A percentile compares a stretch with the other conserved stretches of the same genome.
Conservation (phyloP, 2,329 filamentous ascomycete species). For the Monilinia aucupariae region DNA sequence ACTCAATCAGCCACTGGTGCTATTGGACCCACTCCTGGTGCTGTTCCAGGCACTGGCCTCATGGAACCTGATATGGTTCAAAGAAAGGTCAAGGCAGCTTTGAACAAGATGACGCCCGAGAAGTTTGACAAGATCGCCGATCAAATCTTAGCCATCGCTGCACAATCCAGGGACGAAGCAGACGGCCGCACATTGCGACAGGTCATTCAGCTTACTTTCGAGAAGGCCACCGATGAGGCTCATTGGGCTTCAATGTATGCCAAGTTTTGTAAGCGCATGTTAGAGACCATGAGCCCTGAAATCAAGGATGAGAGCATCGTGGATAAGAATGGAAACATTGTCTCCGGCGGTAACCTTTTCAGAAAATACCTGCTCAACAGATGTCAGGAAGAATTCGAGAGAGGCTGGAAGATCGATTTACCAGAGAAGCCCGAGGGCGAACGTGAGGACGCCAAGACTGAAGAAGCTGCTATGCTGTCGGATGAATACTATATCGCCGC, state of each 20-base stretch:
- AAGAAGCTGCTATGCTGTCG: slow-evolving; percentile 77
- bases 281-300: slow-evolving; percentile 88
- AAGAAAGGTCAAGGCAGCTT: slow-evolving; percentile 93
- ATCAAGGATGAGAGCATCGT: slow-evolving; percentile 93
- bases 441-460: slow-evolving; percentile 46
- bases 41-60: slow-evolving; percentile 46
- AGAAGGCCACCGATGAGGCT: slow-evolving; percentile 97
- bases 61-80: slow-evolving; percentile 92
- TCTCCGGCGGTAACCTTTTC: slow-evolving; percentile 91
- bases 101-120: slow-evolving; percentile 99
- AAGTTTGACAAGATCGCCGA: slow-evolving; percentile 96
- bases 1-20: slow-evolving; percentile 37
- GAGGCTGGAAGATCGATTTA: slow-evolving; percentile 88
- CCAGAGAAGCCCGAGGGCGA: slow-evolving; percentile 71
- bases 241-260: slow-evolving; percentile 99
- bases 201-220: slow-evolving; percentile 97
- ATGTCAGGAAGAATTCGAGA: slow-evolving; percentile 98
- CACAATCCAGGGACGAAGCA: slow-evolving; percentile 89
- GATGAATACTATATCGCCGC: slow-evolving; percentile 95
- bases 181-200: slow-evolving; percentile 93
- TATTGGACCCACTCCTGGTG: slow-evolving; percentile 41
- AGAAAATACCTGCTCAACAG: slow-evolving; percentile 97
- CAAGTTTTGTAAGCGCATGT: slow-evolving; percentile 96
- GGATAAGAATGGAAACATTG: slow-evolving; percentile 82
- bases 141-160: slow-evolving; percentile 87